Base-by-base conservation (phyloP, 495 filamentous ascomycete genomes). In the Aspergillus sclerotioniger region DNA sequence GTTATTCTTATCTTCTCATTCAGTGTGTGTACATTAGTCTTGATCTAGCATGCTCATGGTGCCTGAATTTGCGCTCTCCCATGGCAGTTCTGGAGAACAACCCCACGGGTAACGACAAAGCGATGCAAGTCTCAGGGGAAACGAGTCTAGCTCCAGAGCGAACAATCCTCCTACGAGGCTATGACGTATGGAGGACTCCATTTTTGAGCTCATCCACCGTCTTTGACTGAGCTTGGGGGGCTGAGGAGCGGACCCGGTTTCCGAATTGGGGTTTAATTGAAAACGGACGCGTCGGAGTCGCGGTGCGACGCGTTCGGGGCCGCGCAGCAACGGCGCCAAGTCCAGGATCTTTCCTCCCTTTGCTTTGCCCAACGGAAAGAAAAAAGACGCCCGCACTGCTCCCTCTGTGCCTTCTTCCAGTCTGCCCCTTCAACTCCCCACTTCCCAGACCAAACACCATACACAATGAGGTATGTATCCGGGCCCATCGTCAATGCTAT, bases 401-500 rank as follows among this genome's bases (percentile, higher is more conserved):
- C 20, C 50, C 46, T 45, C 54, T n/a, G 51, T 37, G 32, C 33
- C 6, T 58, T 55, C 51, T 28, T 44, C 44, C 56, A 37, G 25
- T 54, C 37, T 60, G 17, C 31, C 28, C 57, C 50, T 57, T 53
- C 28, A 49, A 51, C 21, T 8, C 54, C 48, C 35, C 31, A 32
- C 41, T 47, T 51, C 16, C 41, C 25, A 47, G 29, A 51, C 29
- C 37, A 13, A 41, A 58, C 44, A 51, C 33, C 63, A 64, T 46
- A 66, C 63, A 75, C 54, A 58, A 77, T 77, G 74, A 73, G 74
- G 74, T 76, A 58, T 68, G 72, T 68, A 31, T 25, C 32, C 32
- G 9, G 5, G 32, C 5, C 5, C 31, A 43, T 17, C 29, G 19
- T n/a, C 39, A 12, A 19, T 41, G 3, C 9, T 49, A 9, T 13